Percentiles rank a stretch among this genome's conserved stretches.
phyloP scores from a whole-genome alignment of 108 stramenopile genomes.

The Skeletonema potamos region DNA sequence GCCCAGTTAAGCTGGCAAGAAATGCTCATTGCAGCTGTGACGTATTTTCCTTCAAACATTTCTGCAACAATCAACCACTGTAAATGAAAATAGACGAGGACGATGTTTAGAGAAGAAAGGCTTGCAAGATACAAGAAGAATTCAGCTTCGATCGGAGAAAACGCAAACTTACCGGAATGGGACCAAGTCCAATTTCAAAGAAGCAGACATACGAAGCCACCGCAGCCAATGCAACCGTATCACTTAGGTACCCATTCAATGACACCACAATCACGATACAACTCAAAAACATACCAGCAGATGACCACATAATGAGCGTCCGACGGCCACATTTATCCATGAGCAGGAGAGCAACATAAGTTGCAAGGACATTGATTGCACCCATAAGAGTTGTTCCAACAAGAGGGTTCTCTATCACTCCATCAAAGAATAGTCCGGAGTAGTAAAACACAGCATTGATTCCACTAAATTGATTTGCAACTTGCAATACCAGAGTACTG shows the following conservation, averaged over 20 bases:
- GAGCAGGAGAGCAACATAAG: conserved; percentile 86
- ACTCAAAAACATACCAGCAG: conserved; percentile 78
- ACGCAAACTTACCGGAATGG: conserved; percentile 80
- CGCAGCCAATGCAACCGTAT: conserved; percentile 73
- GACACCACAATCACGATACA: conserved; percentile 71
- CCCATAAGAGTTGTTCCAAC: conserved; percentile 91
- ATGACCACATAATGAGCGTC: conserved; percentile 87
- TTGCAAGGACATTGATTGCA: conserved; percentile 93
- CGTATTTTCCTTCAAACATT: conserved; percentile 92
- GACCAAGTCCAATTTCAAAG: conserved; percentile 97
- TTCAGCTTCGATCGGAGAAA: background rate
- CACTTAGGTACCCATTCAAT: conserved; percentile 63
- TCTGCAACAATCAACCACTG: conserved; percentile 91
- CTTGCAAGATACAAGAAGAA: background rate
- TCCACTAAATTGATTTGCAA: conserved; percentile 94
- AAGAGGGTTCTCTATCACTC: conserved; percentile 89
- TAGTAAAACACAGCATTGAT: conserved; percentile 99
- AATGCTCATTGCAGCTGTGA: conserved; percentile 81
- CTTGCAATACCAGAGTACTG: conserved; percentile 76
- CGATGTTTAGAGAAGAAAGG: background rate
- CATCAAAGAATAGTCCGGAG: conserved; percentile 95
- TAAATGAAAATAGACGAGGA: no score
- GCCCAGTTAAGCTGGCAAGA: conserved; percentile 91
- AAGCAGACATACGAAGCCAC: conserved; percentile 87
- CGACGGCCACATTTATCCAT: conserved; percentile 90